Percentiles rank a stretch among this genome's conserved stretches.
phyloP scores from a whole-genome alignment of 345 rosid species.

The Physaria fendleri region DNA sequence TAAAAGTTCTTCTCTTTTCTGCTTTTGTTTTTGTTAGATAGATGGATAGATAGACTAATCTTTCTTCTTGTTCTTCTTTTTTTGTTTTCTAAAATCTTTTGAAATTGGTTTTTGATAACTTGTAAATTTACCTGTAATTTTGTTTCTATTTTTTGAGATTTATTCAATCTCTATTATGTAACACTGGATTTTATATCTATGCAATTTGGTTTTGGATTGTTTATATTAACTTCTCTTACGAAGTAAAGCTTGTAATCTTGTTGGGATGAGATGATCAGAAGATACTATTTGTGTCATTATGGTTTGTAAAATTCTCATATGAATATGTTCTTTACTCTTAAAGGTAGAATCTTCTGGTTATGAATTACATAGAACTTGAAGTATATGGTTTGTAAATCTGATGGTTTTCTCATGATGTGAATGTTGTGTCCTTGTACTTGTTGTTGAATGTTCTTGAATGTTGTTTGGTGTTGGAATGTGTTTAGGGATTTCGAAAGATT shows the following conservation, averaged over 20 bases:
- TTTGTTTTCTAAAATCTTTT: conserved; percentile 9
- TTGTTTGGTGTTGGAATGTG: conserved; percentile 25
- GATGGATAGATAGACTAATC: not conserved
- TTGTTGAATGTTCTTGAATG: conserved; percentile 27
- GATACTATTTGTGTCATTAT: not conserved
- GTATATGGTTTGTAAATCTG: not conserved
- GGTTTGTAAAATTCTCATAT: conserved; percentile 2
- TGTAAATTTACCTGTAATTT: conserved; percentile 15
- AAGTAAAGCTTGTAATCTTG: not conserved
- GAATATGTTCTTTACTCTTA: not conserved
- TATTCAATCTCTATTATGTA: conserved; percentile 8
- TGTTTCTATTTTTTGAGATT: not conserved
- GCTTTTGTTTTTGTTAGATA: conserved; percentile 18
- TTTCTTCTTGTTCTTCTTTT: not conserved
- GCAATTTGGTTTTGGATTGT: not conserved
- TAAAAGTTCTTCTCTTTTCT: conserved; percentile 31
- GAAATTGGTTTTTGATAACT: conserved; percentile 2
- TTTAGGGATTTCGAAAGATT: conserved; percentile 76
- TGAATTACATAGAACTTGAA: not conserved
- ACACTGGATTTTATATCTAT: not conserved
- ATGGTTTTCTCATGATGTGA: conserved; percentile 5
- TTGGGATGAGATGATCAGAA: not conserved
- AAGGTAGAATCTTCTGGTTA: not conserved
- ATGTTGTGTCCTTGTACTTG: not conserved
- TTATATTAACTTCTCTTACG: not conserved